phyloP scores from a whole-genome alignment of 2,329 filamentous ascomycete genomes.

The Hymenoscyphus infarciens region DNA sequence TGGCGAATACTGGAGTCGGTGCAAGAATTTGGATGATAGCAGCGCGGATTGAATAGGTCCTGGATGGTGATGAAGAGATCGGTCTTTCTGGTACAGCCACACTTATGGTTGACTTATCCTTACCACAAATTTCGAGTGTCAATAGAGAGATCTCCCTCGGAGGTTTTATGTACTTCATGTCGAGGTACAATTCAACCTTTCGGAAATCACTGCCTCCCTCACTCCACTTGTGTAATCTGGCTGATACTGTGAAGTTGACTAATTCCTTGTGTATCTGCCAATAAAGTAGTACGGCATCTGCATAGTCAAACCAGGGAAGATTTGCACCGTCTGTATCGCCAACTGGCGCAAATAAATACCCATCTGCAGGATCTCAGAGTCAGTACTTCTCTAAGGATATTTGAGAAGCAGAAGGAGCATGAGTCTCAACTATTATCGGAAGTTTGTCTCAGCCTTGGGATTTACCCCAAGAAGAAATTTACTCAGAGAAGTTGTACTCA shows the following conservation, averaged over 20 bases:
- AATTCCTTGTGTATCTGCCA: constrained; percentile 18
- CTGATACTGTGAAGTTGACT: constrained; percentile 1
- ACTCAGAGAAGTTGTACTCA: no score
- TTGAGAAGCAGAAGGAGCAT: no score
- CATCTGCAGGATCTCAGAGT: background rate
- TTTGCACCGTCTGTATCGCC: constrained; percentile 16
- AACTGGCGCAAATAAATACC: constrained; percentile 5
- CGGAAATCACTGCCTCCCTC: background rate
- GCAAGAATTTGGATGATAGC: constrained; percentile 16
- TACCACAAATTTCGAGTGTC: constrained; percentile 4
- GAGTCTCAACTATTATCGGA: no score
- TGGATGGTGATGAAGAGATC: constrained; percentile 14
- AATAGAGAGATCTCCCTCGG: constrained; percentile 6
- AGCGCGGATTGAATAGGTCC: constrained; percentile 15
- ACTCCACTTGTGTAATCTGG: background rate
- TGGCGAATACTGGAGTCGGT: constrained; percentile 2
- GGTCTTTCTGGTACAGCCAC: constrained; percentile 2
- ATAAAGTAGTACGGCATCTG: constrained; percentile 15
- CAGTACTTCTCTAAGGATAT: no score
- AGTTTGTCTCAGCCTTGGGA: no score
- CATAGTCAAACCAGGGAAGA: constrained; percentile 18
- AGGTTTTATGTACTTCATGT: background rate
- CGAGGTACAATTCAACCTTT: background rate
- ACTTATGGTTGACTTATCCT: background rate
- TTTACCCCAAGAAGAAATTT: no score